A percentile compares a stretch with the other conserved stretches of the same genome.
Evolutionary conservation across 352 stramenopile genomes (phyloP).

Genomic region (Phytophthora idaei): DNA sequence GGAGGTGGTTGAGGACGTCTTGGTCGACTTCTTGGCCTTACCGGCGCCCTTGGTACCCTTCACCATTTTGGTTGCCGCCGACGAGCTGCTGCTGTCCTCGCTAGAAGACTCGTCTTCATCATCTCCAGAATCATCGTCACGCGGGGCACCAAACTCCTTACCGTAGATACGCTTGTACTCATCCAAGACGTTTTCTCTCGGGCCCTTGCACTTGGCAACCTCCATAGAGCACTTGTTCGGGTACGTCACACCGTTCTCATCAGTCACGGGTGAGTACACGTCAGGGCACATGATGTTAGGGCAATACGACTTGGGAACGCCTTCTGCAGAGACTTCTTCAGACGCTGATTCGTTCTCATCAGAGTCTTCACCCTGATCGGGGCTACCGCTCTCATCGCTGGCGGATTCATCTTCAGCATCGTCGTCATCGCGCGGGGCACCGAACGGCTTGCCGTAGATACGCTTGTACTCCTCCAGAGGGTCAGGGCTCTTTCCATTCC

Average conservation of each 20-base stretch:
- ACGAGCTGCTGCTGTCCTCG: conserved; percentile 5
- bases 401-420: conserved; percentile 1
- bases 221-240: conserved; percentile 40
- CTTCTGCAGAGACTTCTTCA: not conserved
- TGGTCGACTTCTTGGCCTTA: conserved; percentile 14
- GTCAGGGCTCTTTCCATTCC: conserved; percentile 4
- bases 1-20: conserved; percentile 3
- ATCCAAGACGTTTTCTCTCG: conserved; percentile 22
- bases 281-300: conserved; percentile 27
- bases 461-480: conserved; percentile 19
- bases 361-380: not conserved
- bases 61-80: conserved; percentile 4
- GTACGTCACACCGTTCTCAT: conserved; percentile 43
- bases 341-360: not conserved
- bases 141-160: conserved; percentile 19
- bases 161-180: conserved; percentile 25
- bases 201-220: conserved; percentile 39
- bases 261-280: conserved; percentile 36
- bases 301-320: conserved; percentile 14
- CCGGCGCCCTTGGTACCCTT: conserved; percentile 13
- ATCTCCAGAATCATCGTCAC: conserved; percentile 1
- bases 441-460: conserved; percentile 20
- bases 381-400: not conserved
- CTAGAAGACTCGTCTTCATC: conserved; percentile 8
- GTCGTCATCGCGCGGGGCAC: conserved; percentile 5